phyloP scores from a whole-genome alignment of 2,329 filamentous ascomycete species.

The Microdochium nivale region DNA sequence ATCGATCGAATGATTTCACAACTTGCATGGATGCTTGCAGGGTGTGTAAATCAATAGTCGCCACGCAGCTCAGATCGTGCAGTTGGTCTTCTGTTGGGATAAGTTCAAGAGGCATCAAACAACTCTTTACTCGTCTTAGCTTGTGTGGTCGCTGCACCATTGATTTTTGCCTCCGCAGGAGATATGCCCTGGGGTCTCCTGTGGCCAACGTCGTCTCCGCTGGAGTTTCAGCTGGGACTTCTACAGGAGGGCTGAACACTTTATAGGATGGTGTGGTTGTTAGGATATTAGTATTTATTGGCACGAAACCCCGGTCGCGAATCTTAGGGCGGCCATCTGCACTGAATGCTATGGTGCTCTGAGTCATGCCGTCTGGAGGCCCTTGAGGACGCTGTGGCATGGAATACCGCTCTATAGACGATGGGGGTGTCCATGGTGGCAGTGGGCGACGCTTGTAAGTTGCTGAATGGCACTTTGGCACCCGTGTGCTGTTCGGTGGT shows the following conservation, averaged over 20 bases:
- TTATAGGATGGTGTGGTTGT: not conserved
- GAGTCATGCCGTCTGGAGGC: not conserved
- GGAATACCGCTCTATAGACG: slow-evolving; percentile 9
- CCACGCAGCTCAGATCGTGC: slow-evolving; percentile 6
- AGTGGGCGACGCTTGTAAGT: slow-evolving; percentile 5
- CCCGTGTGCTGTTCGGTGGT: slow-evolving; percentile 1
- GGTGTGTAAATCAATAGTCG: slow-evolving; percentile 4
- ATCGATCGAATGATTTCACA: slow-evolving; percentile 13
- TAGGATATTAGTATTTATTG: not conserved
- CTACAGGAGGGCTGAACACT: not conserved
- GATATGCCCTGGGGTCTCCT: slow-evolving; percentile 21
- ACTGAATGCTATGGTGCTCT: not conserved
- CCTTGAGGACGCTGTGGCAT: not conserved
- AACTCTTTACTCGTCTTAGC: slow-evolving; percentile 17
- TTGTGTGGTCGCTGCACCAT: slow-evolving; percentile 10
- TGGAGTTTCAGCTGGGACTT: slow-evolving; percentile 8
- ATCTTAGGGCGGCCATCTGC: not conserved
- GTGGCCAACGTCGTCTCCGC: slow-evolving; percentile 15
- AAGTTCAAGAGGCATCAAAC: slow-evolving; percentile 18
- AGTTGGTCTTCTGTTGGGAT: slow-evolving; percentile 9
- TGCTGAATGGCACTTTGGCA: not conserved
- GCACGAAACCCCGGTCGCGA: not conserved
- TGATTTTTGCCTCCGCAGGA: slow-evolving; percentile 21
- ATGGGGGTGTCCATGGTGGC: slow-evolving; percentile 20
- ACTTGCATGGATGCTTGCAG: slow-evolving; percentile 6